Percentiles rank a stretch among this genome's conserved stretches.
Evolutionary conservation across 495 filamentous ascomycete species (phyloP).

Genomic region (Aspergillus wentii): DNA sequence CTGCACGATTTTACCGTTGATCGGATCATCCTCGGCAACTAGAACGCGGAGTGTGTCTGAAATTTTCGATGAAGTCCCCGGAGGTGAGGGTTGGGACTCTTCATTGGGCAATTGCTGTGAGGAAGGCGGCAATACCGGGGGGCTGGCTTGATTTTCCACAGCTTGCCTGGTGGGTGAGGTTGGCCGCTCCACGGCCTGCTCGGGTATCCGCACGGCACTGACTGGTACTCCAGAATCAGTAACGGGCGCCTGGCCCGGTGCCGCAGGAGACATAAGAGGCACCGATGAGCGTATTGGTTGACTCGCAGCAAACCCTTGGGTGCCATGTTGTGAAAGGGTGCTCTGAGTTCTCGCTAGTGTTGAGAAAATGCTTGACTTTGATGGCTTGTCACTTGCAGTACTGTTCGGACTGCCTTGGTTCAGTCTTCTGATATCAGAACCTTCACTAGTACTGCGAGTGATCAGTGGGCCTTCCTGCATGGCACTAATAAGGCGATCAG

Average conservation of each 20-base stretch:
- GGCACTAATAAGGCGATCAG: constrained; percentile 70
- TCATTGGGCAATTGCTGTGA: not conserved
- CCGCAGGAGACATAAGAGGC: constrained; percentile 14
- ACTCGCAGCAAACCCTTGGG: too few species aligned
- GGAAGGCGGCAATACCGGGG: not conserved
- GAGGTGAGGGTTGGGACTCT: constrained; percentile 5
- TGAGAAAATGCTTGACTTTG: too few species aligned
- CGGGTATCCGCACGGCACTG: constrained; percentile 37
- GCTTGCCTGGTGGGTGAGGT: constrained; percentile 4
- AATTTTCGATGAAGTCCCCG: too few species aligned
- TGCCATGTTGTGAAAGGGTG: too few species aligned
- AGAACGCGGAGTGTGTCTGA: constrained; percentile 60
- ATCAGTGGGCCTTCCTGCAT: constrained; percentile 58
- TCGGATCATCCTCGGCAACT: constrained; percentile 84
- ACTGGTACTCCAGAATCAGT: constrained; percentile 35
- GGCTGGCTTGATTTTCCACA: constrained; percentile 15
- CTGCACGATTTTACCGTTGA: constrained; percentile 78
- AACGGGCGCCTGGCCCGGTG: constrained; percentile 32
- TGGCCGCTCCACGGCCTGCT: constrained; percentile 17
- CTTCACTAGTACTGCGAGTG: constrained; percentile 28
- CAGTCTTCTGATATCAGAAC: constrained; percentile 5
- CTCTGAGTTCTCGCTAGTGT: too few species aligned
- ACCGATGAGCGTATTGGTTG: too few species aligned
- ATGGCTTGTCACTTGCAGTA: constrained; percentile 12
- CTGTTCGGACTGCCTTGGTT: constrained; percentile 7